Evolutionary conservation across 306 rosid genomes (phyloP).

Genomic region (Corylus americana): DNA sequence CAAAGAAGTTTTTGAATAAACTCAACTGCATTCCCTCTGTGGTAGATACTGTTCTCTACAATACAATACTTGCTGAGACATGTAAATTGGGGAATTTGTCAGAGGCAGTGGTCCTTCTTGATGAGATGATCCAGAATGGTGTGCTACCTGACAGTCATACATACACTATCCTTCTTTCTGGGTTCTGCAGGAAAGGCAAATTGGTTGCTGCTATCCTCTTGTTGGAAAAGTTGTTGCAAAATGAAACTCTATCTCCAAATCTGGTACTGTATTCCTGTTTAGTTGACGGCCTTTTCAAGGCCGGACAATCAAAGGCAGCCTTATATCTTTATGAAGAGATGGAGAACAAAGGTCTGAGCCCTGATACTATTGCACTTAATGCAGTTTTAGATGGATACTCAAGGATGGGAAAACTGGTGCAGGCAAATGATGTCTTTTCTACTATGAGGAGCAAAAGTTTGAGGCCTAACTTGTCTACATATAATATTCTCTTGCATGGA

Average conservation of each 20-base stretch:
- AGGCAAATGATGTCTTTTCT: constrained; percentile 49
- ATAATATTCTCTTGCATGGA: constrained; percentile 74
- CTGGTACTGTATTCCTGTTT: constrained; percentile 57
- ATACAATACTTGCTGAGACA: constrained; percentile 51
- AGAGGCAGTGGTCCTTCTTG: constrained; percentile 51
- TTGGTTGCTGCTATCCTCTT: constrained; percentile 59
- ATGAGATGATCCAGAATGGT: constrained; percentile 60
- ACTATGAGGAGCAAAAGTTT: constrained; percentile 47
- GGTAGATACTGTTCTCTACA: constrained; percentile 58
- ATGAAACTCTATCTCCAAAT: constrained; percentile 45
- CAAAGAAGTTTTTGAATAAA: constrained; percentile 42
- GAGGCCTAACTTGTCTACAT: constrained; percentile 56
- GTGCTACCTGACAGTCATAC: constrained; percentile 61
- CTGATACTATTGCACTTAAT: constrained; percentile 57
- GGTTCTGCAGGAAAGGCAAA: constrained; percentile 60
- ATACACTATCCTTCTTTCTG: constrained; percentile 57
- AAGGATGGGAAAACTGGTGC: constrained; percentile 53
- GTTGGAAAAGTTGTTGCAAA: constrained; percentile 47
- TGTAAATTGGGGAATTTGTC: constrained; percentile 59
- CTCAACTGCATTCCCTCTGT: constrained; percentile 51
- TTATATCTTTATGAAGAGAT: constrained; percentile 61
- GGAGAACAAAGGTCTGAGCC: constrained; percentile 52
- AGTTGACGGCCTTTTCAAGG: constrained; percentile 65
- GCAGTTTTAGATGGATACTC: constrained; percentile 58
- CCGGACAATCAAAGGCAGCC: constrained; percentile 64